Evolutionary conservation across 768 basidiomycete species (phyloP), one percentile per base, ranked within the genome.

Genomic region (Macrolepiota albuminosa): DNA sequence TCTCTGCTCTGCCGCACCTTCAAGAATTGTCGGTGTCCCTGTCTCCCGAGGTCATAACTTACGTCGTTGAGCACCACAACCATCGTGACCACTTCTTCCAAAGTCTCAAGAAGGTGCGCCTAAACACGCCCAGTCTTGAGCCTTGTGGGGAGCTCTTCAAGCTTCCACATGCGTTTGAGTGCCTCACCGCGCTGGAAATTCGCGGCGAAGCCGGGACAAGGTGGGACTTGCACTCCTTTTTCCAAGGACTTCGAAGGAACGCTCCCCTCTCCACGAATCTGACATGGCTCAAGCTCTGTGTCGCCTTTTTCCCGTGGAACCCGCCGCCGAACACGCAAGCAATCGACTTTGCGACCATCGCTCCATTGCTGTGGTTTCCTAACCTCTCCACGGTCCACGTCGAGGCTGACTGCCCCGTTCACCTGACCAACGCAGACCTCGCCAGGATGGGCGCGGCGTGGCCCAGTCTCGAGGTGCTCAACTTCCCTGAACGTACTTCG

Each of bases 391-490:
- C 26, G 2, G 24, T 61, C 26, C 46, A 51, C 37, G 13, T 57
- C 39, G 54, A 57, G 37, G 36, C 49, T 0, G 61, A 62, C 47
- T 36, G 52, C 18, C 34, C 36, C 33, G 42, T 62, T n/a, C 43
- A 55, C 24, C 42, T 62, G 2, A 57, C 57, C 47, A 55, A 62
- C 26, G 40, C 21, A n/a, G 53, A 54, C 16, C 53, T 62, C 18
- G 26, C 40, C 10, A 45, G 26, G 45, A 54, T 62, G 33, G 61
- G 57, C 14, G 48, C 61, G 13, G 52, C 61, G 10, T 62, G 61
- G 61, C 61, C 57, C 26, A 47, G 34, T 40, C 57, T 62, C 37
- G 54, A 49, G 24, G 57, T 54, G 31, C 54, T 62, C 29, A 49
- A 58, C 13, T 29, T 62, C 13, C 46, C 42, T n/a, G 61, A 62